Base-by-base conservation (phyloP, 75 land plant genomes). In the Picea glauca region DNA sequence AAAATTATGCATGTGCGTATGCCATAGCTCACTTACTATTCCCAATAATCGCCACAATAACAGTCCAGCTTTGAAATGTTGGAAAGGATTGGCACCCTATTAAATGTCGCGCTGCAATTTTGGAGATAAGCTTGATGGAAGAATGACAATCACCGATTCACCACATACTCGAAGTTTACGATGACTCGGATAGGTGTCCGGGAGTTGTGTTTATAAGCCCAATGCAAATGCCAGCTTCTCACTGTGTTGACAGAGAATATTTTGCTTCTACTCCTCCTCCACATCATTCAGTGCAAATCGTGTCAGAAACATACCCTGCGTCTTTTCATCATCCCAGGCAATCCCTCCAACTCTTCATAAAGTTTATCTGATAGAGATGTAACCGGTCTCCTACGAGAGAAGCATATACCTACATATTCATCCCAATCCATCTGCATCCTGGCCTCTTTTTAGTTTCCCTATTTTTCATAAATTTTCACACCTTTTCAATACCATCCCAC, bases 391-490 rank as follows among this genome's bases (percentile, higher is more conserved):
- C 82, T 58, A 75, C 77, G 58, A 81, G 35, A 60, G 80, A 83
- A 60, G 81, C 77, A 75, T 83, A 83, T 31, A 83, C 76, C 23
- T n/a, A 31, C 3, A 30, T 75, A 74, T 64, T 40, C 4, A 83
- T 58, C 70, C 80, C 85, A 75, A 83, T 80, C 35, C 58, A 83
- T 38, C 79, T 77, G 35, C 58, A 38, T 57, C 82, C 85, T 5
- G 85, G 81, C 0, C 15, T 32, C 17, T 83, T 83, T 33, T 30
- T 58, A 4, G 72, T 78, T 1, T 72, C 77, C 3, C 15, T 21
- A 17, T 72, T 73, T 54, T 54, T 80, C 79, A 65, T 80, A 13
- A 80, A 43, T 62, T 75, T 72, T 72, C 79, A 62, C 17, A 79
- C 61, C 59, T 64, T 80, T 35, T 57, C 60, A 78, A 54, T 80